Evolutionary conservation across 1,139 yeast genomes (phyloP).

Genomic region (Hemisphaericaspora xylofermentans): DNA sequence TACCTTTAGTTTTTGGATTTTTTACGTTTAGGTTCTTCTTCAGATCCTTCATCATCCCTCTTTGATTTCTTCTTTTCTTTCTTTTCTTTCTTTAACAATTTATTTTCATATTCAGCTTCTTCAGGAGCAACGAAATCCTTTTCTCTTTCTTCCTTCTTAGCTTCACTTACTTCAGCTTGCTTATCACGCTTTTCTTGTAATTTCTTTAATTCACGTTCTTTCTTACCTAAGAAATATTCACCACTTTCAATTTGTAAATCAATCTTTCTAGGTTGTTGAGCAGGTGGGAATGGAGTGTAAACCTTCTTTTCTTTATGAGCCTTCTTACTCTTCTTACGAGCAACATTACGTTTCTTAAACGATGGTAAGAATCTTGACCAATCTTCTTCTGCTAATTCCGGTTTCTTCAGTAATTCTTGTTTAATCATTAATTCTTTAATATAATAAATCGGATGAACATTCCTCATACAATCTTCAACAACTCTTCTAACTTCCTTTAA

Average conservation of each 20-base stretch:
- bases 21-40: slow-evolving; percentile 8
- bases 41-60: slow-evolving; percentile 9
- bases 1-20: slow-evolving; percentile 8
- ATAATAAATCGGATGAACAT: slow-evolving; percentile 94
- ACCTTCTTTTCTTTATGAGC: slow-evolving; percentile 68
- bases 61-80: slow-evolving; percentile 19
- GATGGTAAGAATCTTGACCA: slow-evolving; percentile 97
- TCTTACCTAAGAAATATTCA: slow-evolving; percentile 90
- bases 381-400: slow-evolving; percentile 92
- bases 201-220: slow-evolving; percentile 71
- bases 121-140: slow-evolving; percentile 85
- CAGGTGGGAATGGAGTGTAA: slow-evolving; percentile 99
- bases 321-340: slow-evolving; percentile 81
- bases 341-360: slow-evolving; percentile 94
- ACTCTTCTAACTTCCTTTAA: slow-evolving; percentile 89
- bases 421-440: slow-evolving; percentile 97
- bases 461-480: slow-evolving; percentile 96
- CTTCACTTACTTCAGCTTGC: slow-evolving; percentile 68
- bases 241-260: slow-evolving; percentile 98
- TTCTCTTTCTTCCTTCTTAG: slow-evolving; percentile 66
- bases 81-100: slow-evolving; percentile 21
- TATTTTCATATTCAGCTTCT: slow-evolving; percentile 55
- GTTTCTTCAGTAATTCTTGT: slow-evolving; percentile 90
- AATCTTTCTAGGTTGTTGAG: slow-evolving; percentile 93
- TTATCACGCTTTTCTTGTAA: slow-evolving; percentile 76